Conservation (phyloP, 208 protist species). For the Borovskyia barvae region DNA sequence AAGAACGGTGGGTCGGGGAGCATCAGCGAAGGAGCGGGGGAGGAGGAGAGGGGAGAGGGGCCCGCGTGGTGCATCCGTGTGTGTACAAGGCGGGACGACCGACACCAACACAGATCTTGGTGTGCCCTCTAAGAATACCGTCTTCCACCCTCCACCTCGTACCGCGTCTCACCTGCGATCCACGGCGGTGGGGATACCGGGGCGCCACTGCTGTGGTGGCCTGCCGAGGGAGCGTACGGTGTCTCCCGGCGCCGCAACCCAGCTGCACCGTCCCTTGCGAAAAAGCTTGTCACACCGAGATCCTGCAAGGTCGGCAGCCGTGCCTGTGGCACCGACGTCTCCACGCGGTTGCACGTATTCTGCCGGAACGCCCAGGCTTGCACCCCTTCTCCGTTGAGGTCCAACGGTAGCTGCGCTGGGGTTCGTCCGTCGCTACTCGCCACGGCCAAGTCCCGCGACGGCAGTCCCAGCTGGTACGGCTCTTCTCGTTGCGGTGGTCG, state of each 20-base stretch:
- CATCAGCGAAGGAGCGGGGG: not conserved
- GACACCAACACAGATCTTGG: no score
- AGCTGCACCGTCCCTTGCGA: slow-evolving; percentile 7
- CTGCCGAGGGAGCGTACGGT: slow-evolving; percentile 16
- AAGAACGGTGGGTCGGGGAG: no score
- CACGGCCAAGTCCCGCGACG: no score
- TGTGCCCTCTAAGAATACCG: slow-evolving; percentile 19
- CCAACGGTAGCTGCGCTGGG: slow-evolving; percentile 9
- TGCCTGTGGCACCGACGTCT: slow-evolving; percentile 7
- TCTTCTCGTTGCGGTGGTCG: not conserved
- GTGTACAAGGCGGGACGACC: no score
- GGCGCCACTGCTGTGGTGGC: not conserved
- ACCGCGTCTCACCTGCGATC: slow-evolving; percentile 31
- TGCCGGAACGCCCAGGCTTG: slow-evolving; percentile 39
- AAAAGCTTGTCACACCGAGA: slow-evolving; percentile 39
- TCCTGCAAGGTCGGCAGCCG: slow-evolving; percentile 41
- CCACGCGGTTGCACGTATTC: slow-evolving; percentile 24
- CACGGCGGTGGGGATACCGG: slow-evolving; percentile 23
- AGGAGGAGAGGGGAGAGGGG: not conserved
- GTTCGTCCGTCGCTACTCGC: no score
- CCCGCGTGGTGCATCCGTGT: no score
- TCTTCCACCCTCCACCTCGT: slow-evolving; percentile 44
- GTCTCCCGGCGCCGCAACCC: slow-evolving; percentile 8
- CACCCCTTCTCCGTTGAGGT: slow-evolving; percentile 5
- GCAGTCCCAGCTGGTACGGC: slow-evolving; percentile 1